Evolutionary conservation across 1,284 basidiomycete genomes (phyloP), one percentile per base, ranked within the genome.

Genomic region (Pseudozyma sp.): DNA sequence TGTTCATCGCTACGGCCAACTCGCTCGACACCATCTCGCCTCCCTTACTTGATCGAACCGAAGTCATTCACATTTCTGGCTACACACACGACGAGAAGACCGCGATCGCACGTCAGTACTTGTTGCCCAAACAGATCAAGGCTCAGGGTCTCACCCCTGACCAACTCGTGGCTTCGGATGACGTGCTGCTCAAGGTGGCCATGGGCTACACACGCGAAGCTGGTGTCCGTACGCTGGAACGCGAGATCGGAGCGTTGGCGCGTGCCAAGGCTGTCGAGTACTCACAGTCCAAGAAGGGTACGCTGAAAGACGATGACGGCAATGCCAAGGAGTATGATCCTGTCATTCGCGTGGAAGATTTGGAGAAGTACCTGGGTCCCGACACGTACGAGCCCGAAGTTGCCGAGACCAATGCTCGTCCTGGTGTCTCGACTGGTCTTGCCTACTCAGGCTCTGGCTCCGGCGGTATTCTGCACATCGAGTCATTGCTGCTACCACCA

Each of bases 371-470:
- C 39, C 87, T 97, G 1, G 95, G 95, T 10, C 88, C 93, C 21
- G 89, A 92, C 8, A 88, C 92, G 55, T 94, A 90, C 88, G 92
- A 95, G 68, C 89, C 89, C 18, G 93, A 94, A 72, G 92, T 93
- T 81, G 86, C 89, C 51, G 92, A 93, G 54, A 86, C 89, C 35
- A 90, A 92, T 78, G 89, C 90, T 71, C 87, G 89, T 60, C 92
- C 93, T 0, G 88, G 83, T 60, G 78, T 95, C 18, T 90, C 93
- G 5, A 94, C 93, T 76, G 93, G 94, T 0, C 87, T 95, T 18
- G 93, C 94, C 13, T 94, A 96, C 48, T 92, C 91, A 78, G 93
- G 93, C 3, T 90, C 91, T 85, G 93, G 94, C 2, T 93, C 93
- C 78, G 93, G 94, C 31, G 92, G 92, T 0, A 91, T 95, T 62